Evolutionary conservation across 169 alveolate species (phyloP), one percentile per base, ranked within the genome.

Genomic region (Amoebophrya sp.): DNA sequence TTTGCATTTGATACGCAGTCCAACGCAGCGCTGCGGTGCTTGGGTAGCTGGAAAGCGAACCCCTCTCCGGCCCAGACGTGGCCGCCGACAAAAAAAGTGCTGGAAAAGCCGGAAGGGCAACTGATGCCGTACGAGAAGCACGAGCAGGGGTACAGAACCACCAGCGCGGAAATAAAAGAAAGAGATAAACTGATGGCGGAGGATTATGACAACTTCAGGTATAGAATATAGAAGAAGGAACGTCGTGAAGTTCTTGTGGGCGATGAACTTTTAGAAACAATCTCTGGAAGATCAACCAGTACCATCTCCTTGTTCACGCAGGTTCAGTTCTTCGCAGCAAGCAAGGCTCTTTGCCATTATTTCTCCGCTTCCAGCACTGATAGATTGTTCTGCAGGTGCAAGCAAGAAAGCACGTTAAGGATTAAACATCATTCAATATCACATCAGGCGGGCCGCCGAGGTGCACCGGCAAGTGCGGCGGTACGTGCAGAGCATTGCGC

Each of bases 401-500:
- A n/a, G n/a, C n/a, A n/a, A n/a, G n/a, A n/a, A n/a, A n/a, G n/a
- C n/a, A n/a, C n/a, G n/a, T n/a, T n/a, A n/a, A n/a, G n/a, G n/a
- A n/a, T n/a, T n/a, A n/a, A n/a, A n/a, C n/a, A n/a, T n/a, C n/a
- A n/a, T n/a, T n/a, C n/a, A n/a, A n/a, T n/a, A n/a, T n/a, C 7
- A 47, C 66, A 12, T 12, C 66, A 47, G 66, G 66, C 7, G 66
- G 18, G 66, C 66, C 66, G 66, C 66, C 66, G 66, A 47, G 18
- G 66, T 47, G 66, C 66, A 47, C 18, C 7, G 66, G 66, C 66
- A 47, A 47, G 66, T 47, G 66, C 7, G 66, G 18, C 7, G 98
- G 95, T 99, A 98, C 91, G 99, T 99, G 91, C 99, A 99, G 95
- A 91, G 98, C 47, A 96, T 97, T 55, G 53, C 47, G 35, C 89